These are phyloP conservation scores for Diaporthe vaccinii DNA, from an alignment of 2,329 filamentous ascomycete genomes.

Conservation along the genomic window DNA sequence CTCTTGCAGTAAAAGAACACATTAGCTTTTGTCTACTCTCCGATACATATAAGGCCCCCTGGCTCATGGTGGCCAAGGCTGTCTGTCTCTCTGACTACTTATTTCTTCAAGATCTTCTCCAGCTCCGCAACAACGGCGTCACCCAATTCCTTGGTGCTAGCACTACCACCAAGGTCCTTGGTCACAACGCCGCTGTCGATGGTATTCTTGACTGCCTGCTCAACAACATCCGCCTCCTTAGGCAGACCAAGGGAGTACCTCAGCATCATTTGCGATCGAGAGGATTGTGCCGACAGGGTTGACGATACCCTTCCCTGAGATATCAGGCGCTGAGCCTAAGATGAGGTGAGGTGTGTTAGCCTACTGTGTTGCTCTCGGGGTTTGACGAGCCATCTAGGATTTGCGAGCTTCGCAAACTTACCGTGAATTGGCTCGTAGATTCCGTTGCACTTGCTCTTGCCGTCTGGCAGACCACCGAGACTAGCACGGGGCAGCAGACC, in stretches of 20 bases:
- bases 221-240: slow-evolving; percentile 81
- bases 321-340: slow-evolving; percentile 88
- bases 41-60: background rate
- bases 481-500: slow-evolving; percentile 91
- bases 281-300: slow-evolving; percentile 94
- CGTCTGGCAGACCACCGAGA: slow-evolving; percentile 87
- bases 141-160: slow-evolving; percentile 80
- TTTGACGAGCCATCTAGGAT: background rate
- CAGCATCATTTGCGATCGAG: slow-evolving; percentile 95
- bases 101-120: slow-evolving; percentile 72
- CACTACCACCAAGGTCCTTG: slow-evolving; percentile 85
- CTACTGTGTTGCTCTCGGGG: background rate
- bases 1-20: background rate
- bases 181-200: slow-evolving; percentile 86
- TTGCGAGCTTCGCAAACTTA: slow-evolving; percentile 53
- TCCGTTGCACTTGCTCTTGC: slow-evolving; percentile 86
- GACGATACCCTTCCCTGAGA: slow-evolving; percentile 90
- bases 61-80: background rate
- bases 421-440: slow-evolving; percentile 99
- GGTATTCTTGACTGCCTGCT: slow-evolving; percentile 83
- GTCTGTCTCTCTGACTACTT: background rate
- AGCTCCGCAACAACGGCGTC: slow-evolving; percentile 85
- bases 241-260: slow-evolving; percentile 89
- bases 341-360: slow-evolving; percentile 26
- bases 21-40: slow-evolving; percentile 34